Evolutionary conservation across 768 basidiomycete genomes (phyloP).

Genomic region (Pleurotus eryngii): DNA sequence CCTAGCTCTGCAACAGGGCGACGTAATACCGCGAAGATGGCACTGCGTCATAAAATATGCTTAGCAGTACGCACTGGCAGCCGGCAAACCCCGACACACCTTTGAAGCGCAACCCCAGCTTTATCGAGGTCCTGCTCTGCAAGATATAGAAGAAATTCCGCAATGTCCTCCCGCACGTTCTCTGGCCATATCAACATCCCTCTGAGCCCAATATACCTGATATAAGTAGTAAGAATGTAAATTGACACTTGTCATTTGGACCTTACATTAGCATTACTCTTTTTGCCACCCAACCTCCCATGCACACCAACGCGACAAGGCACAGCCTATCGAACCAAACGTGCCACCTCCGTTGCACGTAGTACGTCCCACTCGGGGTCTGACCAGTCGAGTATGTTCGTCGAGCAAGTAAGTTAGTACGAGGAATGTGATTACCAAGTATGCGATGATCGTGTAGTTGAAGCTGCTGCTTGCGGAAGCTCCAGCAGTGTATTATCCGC

Average conservation of each 20-base stretch:
- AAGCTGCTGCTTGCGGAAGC: no score
- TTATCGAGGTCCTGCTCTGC: not conserved
- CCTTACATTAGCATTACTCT: not conserved
- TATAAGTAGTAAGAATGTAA: not conserved
- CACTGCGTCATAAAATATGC: not conserved
- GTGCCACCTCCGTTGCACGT: not conserved
- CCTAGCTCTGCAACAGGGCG: slow-evolving; percentile 33
- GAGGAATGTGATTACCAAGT: no score
- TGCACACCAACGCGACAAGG: not conserved
- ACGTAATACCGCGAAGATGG: not conserved
- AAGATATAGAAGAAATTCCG: not conserved
- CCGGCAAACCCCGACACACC: not conserved
- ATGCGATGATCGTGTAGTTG: no score
- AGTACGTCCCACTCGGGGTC: no score
- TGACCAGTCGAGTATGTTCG: no score
- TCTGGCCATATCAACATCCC: not conserved
- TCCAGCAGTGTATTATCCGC: no score
- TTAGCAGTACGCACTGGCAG: not conserved
- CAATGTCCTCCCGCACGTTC: not conserved
- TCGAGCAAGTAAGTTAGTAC: no score
- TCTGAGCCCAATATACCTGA: not conserved
- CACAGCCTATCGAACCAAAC: not conserved
- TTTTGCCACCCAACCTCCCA: not conserved
- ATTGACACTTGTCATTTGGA: not conserved
- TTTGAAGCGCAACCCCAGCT: not conserved